Evolutionary conservation across 202 grass and related monocot genomes (phyloP), one percentile per base, ranked within the genome.

Genomic region (Dendrocalamus latiflorus): DNA sequence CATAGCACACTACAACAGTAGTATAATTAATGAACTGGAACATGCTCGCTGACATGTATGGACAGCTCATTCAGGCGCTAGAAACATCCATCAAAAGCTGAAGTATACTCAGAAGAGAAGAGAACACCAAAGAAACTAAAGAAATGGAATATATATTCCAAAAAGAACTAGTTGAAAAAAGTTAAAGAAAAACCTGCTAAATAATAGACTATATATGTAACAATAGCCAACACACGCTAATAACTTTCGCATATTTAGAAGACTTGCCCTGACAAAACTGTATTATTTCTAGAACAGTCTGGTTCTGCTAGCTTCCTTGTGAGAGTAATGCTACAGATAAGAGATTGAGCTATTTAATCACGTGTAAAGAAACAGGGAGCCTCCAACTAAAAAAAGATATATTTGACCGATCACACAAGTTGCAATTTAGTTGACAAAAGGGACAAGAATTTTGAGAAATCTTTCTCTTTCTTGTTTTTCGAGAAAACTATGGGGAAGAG

Each of bases 61-160:
- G 76, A 85, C 55, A 76, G 64, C 57, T 85, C 43, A 64, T 22
- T 10, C 36, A 76, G 9, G 48, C 14, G 4, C 20, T 85, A 33
- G 87, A 76, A 85, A 64, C 55, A 33, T 75, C 70, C 49, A 64
- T 2, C 47, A 57, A 50, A 88, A 72, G 62, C 63, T 41, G 4
- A 39, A 65, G 16, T 14, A 3, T 43, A 50, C 64, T 18, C 30
- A n/a, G n/a, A n/a, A n/a, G n/a, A 39, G 1, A 70, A 73, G 39
- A 71, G 34, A 3, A 9, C 45, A 64, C 15, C 45, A 49, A 55
- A 38, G 21, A 17, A 60, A 34, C 4, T 21, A 55, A 24, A 18
- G 17, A 20, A 64, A 24, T 51, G 12, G 8, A 68, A 8, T 9
- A 18, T 4, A 42, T 55, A 54, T n/a, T n/a, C 3, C 9, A 70